A percentile compares a stretch with the other conserved stretches of the same genome.
Evolutionary conservation across 768 basidiomycete genomes (phyloP).

Genomic region (Leccinellum rugosiceps): DNA sequence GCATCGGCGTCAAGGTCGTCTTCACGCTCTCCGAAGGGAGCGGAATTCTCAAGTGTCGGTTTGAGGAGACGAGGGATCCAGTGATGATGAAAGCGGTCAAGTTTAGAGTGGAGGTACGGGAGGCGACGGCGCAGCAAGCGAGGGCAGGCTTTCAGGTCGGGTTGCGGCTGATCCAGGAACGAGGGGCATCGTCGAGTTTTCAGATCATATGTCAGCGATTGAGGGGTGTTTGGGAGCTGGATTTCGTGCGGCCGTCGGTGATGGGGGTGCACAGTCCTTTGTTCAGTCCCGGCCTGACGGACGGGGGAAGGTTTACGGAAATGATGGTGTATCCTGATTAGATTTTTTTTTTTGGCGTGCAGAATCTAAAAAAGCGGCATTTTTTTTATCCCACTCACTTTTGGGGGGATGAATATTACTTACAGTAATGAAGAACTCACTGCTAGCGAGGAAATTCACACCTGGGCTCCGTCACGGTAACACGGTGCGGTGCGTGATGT

Average conservation of each 20-base stretch:
- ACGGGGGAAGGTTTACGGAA: constrained; percentile 27
- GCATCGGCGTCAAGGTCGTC: constrained; percentile 65
- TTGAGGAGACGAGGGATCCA: constrained; percentile 63
- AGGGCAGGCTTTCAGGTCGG: constrained; percentile 51
- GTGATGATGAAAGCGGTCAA: constrained; percentile 63
- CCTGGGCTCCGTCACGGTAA: too few species aligned
- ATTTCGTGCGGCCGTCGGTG: constrained; percentile 29
- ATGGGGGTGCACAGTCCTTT: constrained; percentile 18
- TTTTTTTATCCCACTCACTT: too few species aligned
- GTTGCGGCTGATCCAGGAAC: constrained; percentile 75
- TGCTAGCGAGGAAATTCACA: too few species aligned
- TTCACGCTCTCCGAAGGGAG: constrained; percentile 61
- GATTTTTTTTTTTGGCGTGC: constrained; percentile 8
- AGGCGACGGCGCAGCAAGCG: constrained; percentile 37
- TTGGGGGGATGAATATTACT: too few species aligned
- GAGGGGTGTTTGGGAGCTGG: constrained; percentile 67
- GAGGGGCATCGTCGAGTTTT: constrained; percentile 81
- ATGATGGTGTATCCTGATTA: constrained; percentile 34
- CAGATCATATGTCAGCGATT: constrained; percentile 68
- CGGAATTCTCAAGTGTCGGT: constrained; percentile 71
- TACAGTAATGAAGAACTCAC: too few species aligned
- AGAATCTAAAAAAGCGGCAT: background rate
- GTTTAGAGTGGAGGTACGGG: constrained; percentile 79
- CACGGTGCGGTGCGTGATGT: too few species aligned
- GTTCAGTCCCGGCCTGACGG: constrained; percentile 30